Evolutionary conservation across 2,329 filamentous ascomycete species (phyloP).

Genomic region (Incumbomyces lentus): DNA sequence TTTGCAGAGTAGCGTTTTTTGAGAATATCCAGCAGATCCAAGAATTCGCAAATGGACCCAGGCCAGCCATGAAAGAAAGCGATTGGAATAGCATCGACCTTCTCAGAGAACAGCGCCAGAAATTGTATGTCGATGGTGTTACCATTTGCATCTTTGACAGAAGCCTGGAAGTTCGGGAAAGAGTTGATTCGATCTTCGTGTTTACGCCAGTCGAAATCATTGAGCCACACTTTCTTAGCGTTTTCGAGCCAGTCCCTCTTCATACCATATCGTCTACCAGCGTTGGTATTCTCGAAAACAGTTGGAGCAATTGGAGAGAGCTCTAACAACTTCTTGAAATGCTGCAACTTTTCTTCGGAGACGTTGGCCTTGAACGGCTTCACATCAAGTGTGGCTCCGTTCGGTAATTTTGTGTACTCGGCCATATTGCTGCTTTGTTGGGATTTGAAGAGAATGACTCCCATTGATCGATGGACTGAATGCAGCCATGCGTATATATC

Average conservation of each 20-base stretch:
- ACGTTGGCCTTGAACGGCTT: conserved; percentile 36
- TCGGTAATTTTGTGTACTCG: conserved; percentile 27
- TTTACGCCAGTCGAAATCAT: conserved; percentile 37
- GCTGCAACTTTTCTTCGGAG: conserved; percentile 34
- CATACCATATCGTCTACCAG: conserved; percentile 31
- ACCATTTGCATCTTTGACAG: conserved; percentile 30
- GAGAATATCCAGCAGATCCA: conserved; percentile 41
- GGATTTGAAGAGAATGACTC: no score
- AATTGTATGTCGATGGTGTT: conserved; percentile 41
- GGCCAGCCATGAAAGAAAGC: conserved; percentile 49
- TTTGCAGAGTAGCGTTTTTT: conserved; percentile 37
- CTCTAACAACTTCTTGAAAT: conserved; percentile 38
- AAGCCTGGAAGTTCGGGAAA: conserved; percentile 40
- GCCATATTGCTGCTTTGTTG: conserved; percentile 12
- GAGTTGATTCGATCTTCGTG: conserved; percentile 36
- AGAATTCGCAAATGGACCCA: conserved; percentile 44
- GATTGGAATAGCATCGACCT: conserved; percentile 41
- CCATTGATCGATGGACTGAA: no score
- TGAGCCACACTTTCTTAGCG: conserved; percentile 35
- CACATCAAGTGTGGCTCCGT: conserved; percentile 27
- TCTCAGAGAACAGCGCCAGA: conserved; percentile 43
- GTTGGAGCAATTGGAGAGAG: conserved; percentile 39
- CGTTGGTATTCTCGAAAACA: conserved; percentile 40
- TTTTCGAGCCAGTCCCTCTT: conserved; percentile 37
- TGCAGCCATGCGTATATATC: no score